Base-by-base conservation (phyloP, 106 monocot species). In the Dioscorea alata region DNA sequence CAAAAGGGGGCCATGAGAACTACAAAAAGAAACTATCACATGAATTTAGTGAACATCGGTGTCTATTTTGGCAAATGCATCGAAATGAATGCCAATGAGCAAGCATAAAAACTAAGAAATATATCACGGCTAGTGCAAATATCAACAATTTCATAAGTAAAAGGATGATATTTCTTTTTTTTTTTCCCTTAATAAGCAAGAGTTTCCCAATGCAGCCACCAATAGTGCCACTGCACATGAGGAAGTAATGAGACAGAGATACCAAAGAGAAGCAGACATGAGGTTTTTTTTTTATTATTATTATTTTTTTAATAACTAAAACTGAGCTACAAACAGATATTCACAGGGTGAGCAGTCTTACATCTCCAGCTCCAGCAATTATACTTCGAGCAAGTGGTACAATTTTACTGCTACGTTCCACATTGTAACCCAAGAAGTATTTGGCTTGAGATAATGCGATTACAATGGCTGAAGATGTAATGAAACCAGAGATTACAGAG, bases 401-500 rank as follows among this genome's bases (percentile, higher is more conserved):
- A 50, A 99, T 99, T 83, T 93, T 79, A 77, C 90, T 99, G 68
- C 93, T 99, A 58, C 93, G 61, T 63, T 59, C 82, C 61, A 99
- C 63, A 33, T 59, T 75, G 62, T 99, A 99, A 6, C 93, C 99
- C 68, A 99, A 75, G 65, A 99, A 99, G 68, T 99, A 99, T 75
- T 99, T 99, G 54, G 81, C 80, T 78, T 99, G 99, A 35, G 99
- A 99, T 50, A 99, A 67, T 24, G 80, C 92, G 71, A 99, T 99
- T 31, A 93, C 89, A 75, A 99, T 83, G 34, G 99, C 84, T 25
- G 99, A 99, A 72, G 99, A 85, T 68, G 99, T 90, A 56, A 86
- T 90, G 73, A 99, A 99, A 12, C 99, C 99, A 72, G 99, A 99
- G 63, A 99, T 99, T 63, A 99, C 99, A 63, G 99, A 90, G 57